Percentiles rank a stretch among this genome's conserved stretches.
These are phyloP conservation scores for Taxillus chinensis DNA, from an alignment of 164 flowering plant genomes.

Conservation along the genomic window DNA sequence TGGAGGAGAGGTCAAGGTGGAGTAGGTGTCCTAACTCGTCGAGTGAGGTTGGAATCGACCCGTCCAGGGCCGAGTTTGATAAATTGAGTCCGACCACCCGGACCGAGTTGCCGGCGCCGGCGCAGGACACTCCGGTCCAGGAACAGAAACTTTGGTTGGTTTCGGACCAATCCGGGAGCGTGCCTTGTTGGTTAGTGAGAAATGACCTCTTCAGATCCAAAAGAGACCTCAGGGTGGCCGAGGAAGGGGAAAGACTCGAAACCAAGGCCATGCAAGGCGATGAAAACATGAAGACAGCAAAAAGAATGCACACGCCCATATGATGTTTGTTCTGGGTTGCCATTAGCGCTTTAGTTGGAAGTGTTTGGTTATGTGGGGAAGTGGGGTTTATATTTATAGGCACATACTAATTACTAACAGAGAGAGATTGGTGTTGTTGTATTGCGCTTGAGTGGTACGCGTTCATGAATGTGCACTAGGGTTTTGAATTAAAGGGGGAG, in stretches of 20 bases:
- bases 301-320: no score
- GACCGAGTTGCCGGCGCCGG: conserved; percentile 5
- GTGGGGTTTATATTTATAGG: no score
- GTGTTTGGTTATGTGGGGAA: no score
- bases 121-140: conserved; percentile 73
- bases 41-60: conserved; percentile 63
- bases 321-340: no score
- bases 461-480: no score
- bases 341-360: no score
- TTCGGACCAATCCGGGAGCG: conserved; percentile 51
- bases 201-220: conserved; percentile 60
- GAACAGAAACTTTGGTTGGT: conserved; percentile 42
- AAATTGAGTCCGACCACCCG: conserved; percentile 58
- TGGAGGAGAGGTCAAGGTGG: conserved; percentile 75
- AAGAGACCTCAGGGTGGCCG: conserved; percentile 21
- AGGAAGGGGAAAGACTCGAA: conserved; percentile 34
- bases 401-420: no score
- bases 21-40: conserved; percentile 40
- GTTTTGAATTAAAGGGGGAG: no score
- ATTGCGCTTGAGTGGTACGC: no score
- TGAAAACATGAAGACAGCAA: no score
- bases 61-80: conserved; percentile 55
- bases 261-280: conserved; percentile 50
- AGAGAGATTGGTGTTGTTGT: no score
- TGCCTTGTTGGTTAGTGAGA: conserved; percentile 32